Percentiles rank a stretch among this genome's conserved stretches.
These are phyloP conservation scores for Ophiorrhiza pumila DNA, from an alignment of 257 asterid species.

Conservation along the genomic window DNA sequence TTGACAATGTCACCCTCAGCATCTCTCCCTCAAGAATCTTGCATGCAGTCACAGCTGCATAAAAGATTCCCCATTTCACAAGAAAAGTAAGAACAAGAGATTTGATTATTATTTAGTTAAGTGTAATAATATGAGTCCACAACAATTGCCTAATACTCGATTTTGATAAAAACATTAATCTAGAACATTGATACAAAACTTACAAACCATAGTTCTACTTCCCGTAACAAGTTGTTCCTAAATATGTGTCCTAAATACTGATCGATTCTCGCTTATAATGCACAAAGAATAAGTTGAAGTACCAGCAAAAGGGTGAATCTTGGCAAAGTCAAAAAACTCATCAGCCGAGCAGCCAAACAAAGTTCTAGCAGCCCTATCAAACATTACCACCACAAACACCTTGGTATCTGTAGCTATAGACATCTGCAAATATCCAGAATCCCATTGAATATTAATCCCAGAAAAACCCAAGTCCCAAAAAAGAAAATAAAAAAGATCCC, in stretches of 20 bases:
- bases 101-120: background rate
- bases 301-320: slow-evolving; percentile 70
- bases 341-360: slow-evolving; percentile 92
- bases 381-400: slow-evolving; percentile 77
- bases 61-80: slow-evolving; percentile 10
- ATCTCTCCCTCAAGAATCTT: slow-evolving; percentile 78
- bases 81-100: background rate
- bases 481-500: background rate
- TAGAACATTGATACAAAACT: no score
- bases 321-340: slow-evolving; percentile 75
- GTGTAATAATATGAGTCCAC: background rate
- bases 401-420: slow-evolving; percentile 70
- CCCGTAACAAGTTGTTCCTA: background rate
- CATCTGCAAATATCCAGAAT: slow-evolving; percentile 39
- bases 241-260: background rate
- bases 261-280: background rate
- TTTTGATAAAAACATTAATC: no score
- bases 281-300: slow-evolving; percentile 6
- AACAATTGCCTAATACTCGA: background rate
- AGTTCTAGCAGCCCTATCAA: slow-evolving; percentile 78
- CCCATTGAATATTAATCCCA: background rate
- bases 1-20: slow-evolving; percentile 64
- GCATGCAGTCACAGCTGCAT: slow-evolving; percentile 48
- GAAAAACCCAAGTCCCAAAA: background rate
- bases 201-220: background rate